Conservation (phyloP, 2,329 filamentous ascomycete species). For the Plectosphaerella plurivora region DNA sequence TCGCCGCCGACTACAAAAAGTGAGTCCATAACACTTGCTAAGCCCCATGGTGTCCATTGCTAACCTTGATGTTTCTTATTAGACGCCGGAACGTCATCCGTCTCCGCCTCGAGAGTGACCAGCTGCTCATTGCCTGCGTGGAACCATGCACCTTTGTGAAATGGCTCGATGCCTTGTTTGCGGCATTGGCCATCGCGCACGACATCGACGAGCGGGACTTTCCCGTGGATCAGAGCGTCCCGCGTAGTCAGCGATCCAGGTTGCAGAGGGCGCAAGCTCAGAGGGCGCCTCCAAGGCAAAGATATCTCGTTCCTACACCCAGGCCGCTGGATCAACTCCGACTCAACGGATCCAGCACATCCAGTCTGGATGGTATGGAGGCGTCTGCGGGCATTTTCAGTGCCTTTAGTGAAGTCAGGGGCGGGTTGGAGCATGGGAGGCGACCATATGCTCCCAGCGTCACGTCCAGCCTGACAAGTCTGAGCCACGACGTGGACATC, state of each 20-base stretch:
- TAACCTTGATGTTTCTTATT: background rate
- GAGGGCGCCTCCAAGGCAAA: slow-evolving; percentile 13
- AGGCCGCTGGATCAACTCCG: slow-evolving; percentile 3
- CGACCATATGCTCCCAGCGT: background rate
- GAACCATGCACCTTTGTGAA: slow-evolving; percentile 61
- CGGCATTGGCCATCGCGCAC: slow-evolving; percentile 68
- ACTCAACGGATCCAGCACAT: background rate
- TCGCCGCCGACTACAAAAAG: slow-evolving; percentile 70
- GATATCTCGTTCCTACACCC: slow-evolving; percentile 10
- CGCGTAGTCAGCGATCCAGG: slow-evolving; percentile 48
- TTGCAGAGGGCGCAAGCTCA: slow-evolving; percentile 39
- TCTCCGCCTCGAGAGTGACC: slow-evolving; percentile 68
- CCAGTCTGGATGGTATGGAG: background rate
- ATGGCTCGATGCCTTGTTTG: slow-evolving; percentile 65
- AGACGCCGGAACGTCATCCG: slow-evolving; percentile 64
- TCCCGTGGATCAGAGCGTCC: slow-evolving; percentile 57
- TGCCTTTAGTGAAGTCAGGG: background rate
- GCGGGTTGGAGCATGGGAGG: background rate
- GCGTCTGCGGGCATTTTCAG: background rate
- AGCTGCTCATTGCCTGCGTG: slow-evolving; percentile 65
- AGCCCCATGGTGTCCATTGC: too few species aligned
- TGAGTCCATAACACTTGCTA: slow-evolving; percentile 27
- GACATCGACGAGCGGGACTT: slow-evolving; percentile 67
- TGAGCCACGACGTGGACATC: background rate
- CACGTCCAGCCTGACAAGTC: background rate